Evolutionary conservation across 2,329 filamentous ascomycete species (phyloP), one percentile per base, ranked within the genome.

Genomic region (Amauroascus verrucosus): DNA sequence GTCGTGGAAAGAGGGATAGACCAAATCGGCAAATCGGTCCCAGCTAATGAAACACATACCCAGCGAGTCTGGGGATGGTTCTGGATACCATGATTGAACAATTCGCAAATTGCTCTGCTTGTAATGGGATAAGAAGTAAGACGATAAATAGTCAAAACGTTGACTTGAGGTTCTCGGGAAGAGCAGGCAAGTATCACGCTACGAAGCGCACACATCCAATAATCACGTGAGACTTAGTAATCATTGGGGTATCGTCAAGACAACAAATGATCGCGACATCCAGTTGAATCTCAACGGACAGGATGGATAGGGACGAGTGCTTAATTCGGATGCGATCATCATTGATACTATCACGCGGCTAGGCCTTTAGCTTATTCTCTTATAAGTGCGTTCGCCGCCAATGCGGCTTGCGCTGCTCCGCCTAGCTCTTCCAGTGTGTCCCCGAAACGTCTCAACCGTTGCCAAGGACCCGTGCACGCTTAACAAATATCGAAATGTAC

Each of bases 31-130:
- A 30, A 28, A 14, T 1, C 33, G 18, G 26, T 1, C 32, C 13
- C 14, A 56, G 22, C 14, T 22, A 32, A 46, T 32, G 38, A 53
- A 44, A 45, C n/a, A 68, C 70, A 50, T 71, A 72, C 70, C 69
- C 70, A 59, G 69, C 69, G 61, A 70, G 60, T 58, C 70, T 67
- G 62, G 70, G 69, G 58, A 64, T 61, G 57, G 70, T 72, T 63
- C 68, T 68, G 62, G 69, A 68, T 63, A 65, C 60, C 62, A 72
- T 72, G 59, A 65, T 69, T 63, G 60, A 63, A 38, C 49, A 38
- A 52, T 45, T 35, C 22, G 11, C 20, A 46, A 35, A 22, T 46
- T 28, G 2, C 37, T 43, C 37, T 20, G n/a, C 3, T 45, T 52
- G 28, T 35, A 16, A 14, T 1, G 40, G 2, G 26, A 37, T 22